Base-by-base conservation (phyloP, 2,329 filamentous ascomycete genomes). In the Byssothecium circinans region DNA sequence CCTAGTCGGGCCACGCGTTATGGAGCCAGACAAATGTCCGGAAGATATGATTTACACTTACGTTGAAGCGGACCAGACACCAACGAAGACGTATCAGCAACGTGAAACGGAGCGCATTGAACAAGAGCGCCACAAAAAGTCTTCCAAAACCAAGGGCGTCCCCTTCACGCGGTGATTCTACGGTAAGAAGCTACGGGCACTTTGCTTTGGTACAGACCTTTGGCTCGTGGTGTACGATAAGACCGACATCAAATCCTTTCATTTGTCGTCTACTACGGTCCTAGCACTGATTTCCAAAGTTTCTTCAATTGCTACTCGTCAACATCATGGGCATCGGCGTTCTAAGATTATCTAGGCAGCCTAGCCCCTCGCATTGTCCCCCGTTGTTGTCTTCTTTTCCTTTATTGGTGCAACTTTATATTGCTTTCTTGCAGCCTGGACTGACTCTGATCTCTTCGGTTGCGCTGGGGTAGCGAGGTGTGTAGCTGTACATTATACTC, bases 41-140 rank as follows among this genome's bases (percentile, higher is more conserved):
- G 29, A 37, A 8, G 47, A 48, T 11, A 47, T 47, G 29, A 40
- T 22, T 11, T 47, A 52, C 29, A 22, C 45, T 12, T 53, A 41
- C 25, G 48, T 55, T 37, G 40, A 52, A 15, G 33, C 40, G 2
- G 52, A 45, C 17, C 20, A 45, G n/a, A 45, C 33, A 20, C 33
- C 37, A 42, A 18, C 35, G 22, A 41, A 36, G 18, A 38, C 42
- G 12, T 43, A 36, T 19, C 19, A 43, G 19, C 25, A 43, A 19
- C 22, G 39, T 11, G 15, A 30, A 15, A 14, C 18, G 4, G 25
- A 20, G 30, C 22, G 15, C 6, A 34, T 34, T n/a, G n/a, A 34
- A 17, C 7, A 35, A 23, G 41, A 43, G 22, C n/a, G 39, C 39
- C 14, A 17, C 4, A 41, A 32, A 23, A 14, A 14, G 14, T 6